These are phyloP conservation scores for Diutina ranongensis DNA, from an alignment of 1,139 yeast genomes.

Conservation along the genomic window DNA sequence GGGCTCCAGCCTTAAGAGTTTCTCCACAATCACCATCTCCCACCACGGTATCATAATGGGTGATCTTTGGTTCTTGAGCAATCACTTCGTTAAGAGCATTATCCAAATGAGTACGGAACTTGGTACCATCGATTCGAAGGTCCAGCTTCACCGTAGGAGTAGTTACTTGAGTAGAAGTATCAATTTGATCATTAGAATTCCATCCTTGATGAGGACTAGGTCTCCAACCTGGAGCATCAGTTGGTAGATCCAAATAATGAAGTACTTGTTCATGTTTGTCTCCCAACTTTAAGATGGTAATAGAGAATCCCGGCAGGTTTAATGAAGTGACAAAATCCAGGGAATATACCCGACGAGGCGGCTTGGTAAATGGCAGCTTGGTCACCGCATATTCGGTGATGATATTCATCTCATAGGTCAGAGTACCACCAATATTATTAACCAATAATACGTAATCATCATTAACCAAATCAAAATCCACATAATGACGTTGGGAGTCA, in stretches of 20 bases:
- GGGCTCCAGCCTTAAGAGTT: conserved; percentile 74
- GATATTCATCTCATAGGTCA: conserved; percentile 61
- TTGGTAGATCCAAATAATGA: conserved; percentile 50
- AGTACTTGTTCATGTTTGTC: conserved; percentile 29
- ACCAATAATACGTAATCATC: conserved; percentile 58
- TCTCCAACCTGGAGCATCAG: conserved; percentile 81
- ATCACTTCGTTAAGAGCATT: conserved; percentile 40
- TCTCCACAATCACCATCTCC: conserved; percentile 98
- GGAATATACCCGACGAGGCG: conserved; percentile 54
- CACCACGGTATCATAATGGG: conserved; percentile 75
- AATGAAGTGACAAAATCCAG: conserved; percentile 79
- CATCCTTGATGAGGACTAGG: conserved; percentile 24
- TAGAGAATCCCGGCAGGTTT: conserved; percentile 84
- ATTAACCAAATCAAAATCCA: conserved; percentile 34
- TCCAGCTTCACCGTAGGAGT: conserved; percentile 19
- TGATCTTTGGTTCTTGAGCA: conserved; percentile 66
- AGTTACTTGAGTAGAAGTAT: conserved; percentile 17
- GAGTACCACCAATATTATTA: conserved; percentile 81
- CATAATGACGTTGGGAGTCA: conserved; percentile 63
- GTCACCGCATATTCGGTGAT: conserved; percentile 40
- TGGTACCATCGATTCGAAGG: conserved; percentile 29
- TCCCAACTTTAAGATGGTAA: conserved; percentile 59
- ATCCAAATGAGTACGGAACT: conserved; percentile 16
- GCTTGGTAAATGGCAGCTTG: conserved; percentile 35
- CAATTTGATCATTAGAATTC: conserved; percentile 11